Base-by-base conservation (phyloP, 2,329 filamentous ascomycete species). In the Graphilbum sp. region DNA sequence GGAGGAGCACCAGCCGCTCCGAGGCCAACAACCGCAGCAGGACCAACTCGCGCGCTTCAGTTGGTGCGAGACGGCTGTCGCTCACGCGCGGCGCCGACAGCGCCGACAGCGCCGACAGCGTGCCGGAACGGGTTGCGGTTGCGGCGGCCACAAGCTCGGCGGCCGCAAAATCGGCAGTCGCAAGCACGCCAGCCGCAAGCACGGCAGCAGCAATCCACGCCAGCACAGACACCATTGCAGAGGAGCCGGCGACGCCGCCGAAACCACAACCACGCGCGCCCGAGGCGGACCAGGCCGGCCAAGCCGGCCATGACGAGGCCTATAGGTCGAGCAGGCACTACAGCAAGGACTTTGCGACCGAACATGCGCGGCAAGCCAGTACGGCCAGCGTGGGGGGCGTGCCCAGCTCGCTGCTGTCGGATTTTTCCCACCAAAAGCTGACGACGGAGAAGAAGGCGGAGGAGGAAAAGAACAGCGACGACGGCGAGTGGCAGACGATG, bases 401-500 rank as follows among this genome's bases (percentile, higher is more conserved):
- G n/a, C n/a, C n/a, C n/a, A n/a, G n/a, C n/a, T n/a, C n/a, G n/a
- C n/a, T n/a, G n/a, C n/a, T n/a, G n/a, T n/a, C n/a, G n/a, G n/a
- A n/a, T n/a, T n/a, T 24, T 5, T 24, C 21, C 21, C 5, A 24
- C 21, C 5, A 24, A 24, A 75, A 79, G 46, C 60, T 86, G 35
- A 69, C 75, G 10, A 61, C 68, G 15, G 64, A 73, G 44, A 64
- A 69, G 31, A 62, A 72, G 12, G 59, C 67, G 12, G 21, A 5
- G 21, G 21, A 5, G 21, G 21, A 5, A 24, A 24, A 5, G 21
- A 24, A 69, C 3, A 63, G 71, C 11, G 74, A 74, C 6, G 80
- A 80, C n/a, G 76, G 62, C 2, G 74, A 68, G 37, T 98, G 90
- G 90, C 85, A 95, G 60, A 72, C 75, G 3, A 98, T 98, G 90